A percentile compares a stretch with the other conserved stretches of the same genome.
These are phyloP conservation scores for Podospora comata DNA, from an alignment of 495 filamentous ascomycete species.

Conservation along the genomic window DNA sequence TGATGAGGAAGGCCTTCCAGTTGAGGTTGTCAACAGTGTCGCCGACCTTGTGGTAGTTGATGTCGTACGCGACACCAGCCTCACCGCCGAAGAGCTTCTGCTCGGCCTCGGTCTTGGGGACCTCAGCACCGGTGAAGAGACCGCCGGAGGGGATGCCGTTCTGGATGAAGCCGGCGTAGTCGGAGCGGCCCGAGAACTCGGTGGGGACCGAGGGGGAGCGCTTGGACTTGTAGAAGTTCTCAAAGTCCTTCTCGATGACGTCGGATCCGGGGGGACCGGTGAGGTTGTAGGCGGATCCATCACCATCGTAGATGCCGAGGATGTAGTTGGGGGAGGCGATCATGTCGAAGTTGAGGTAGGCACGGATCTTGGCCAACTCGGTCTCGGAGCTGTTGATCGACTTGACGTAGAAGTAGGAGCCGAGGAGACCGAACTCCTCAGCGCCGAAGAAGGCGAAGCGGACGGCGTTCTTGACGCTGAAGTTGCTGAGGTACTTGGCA, in stretches of 20 bases:
- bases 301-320: constrained; percentile 68
- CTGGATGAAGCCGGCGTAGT: constrained; percentile 67
- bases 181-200: constrained; percentile 61
- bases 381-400: constrained; percentile 37
- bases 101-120: constrained; percentile 59
- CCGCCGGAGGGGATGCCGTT: constrained; percentile 62
- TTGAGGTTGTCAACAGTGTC: constrained; percentile 61
- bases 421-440: constrained; percentile 65
- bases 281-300: constrained; percentile 59
- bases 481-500: constrained; percentile 57
- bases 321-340: constrained; percentile 70
- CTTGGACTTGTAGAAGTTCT: constrained; percentile 54
- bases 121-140: constrained; percentile 68
- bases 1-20: constrained; percentile 56
- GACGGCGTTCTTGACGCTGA: constrained; percentile 60
- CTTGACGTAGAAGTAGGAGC: constrained; percentile 57
- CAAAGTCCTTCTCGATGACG: constrained; percentile 60
- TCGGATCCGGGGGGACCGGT: constrained; percentile 63
- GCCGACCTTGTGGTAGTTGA: constrained; percentile 58
- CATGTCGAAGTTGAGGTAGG: constrained; percentile 80
- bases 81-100: constrained; percentile 57
- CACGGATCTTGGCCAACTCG: constrained; percentile 53
- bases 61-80: constrained; percentile 57
- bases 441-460: constrained; percentile 69
- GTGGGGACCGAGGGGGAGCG: constrained; percentile 47